Evolutionary conservation across 805 yeast genomes (phyloP), one percentile per base, ranked within the genome.

Genomic region (Barnettozyma botsteinii): DNA sequence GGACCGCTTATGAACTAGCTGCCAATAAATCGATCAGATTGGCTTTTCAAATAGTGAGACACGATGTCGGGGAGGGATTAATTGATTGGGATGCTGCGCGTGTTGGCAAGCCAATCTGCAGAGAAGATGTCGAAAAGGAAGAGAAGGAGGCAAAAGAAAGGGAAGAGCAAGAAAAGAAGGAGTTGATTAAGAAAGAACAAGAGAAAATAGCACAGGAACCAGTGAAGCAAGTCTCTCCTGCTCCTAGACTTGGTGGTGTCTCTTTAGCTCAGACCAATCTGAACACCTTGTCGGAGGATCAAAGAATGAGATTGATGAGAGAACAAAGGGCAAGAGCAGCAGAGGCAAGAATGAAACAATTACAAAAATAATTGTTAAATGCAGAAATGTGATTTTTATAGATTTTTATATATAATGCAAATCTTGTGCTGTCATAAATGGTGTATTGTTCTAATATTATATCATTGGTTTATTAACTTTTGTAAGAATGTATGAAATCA

Each of bases 321-420:
- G 98, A 93, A 53, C 89, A 89, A 55, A 70, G 98, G 40, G 97
- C 97, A 1, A 73, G 98, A 40, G 98, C 98, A 0, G 97, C 95
- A 0, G 98, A 93, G 59, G 95, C 91, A 0, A 70, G 98, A 50
- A 52, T 85, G 53, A 70, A 40, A 61, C 52, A 43, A 47, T 36
- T 50, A 28, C 58, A 43, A 50, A 31, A 45, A 26, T 39, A 30
- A 32, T n/a, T 9, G 15, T 24, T 6, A 7, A 21, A 20, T 28
- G 31, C 28, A 33, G 20, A 24, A 10, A 12, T 21, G 21, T n/a
- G n/a, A n/a, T n/a, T n/a, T n/a, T 8, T 17, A 12, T 21, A 24
- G 23, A 35, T 27, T 27, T 21, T 15, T 29, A 14, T 23, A 18
- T 6, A 21, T 6, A 21, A 21, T 21, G 23, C 23, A 25, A n/a